Base-by-base conservation (phyloP, 2,329 filamentous ascomycete species). In the Daldinia sp. region DNA sequence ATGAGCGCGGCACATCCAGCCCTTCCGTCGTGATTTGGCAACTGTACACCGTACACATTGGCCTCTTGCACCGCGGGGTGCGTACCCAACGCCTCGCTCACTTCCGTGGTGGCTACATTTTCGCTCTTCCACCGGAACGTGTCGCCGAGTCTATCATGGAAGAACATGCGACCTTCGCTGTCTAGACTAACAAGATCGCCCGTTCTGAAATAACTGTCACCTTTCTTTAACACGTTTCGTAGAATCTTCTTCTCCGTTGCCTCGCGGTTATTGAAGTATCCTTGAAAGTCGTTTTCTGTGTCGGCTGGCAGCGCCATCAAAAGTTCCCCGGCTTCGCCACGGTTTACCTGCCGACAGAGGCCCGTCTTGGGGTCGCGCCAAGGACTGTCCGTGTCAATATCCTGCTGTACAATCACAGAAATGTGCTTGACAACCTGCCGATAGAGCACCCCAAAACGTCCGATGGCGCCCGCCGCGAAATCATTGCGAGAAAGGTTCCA, bases 121-220 rank as follows among this genome's bases (percentile, higher is more conserved):
- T 94, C 91, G 51, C 88, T 89, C 79, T 95, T 92, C 90, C 90
- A 93, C 49, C 90, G 85, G 78, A 90, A 93, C 0, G 90, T 92
- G 72, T 93, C 90, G 57, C 90, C 90, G 64, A 93, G 89, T 48
- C 90, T 88, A 77, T 97, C 93, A 58, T 88, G 87, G 78, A 97
- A 97, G 80, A 84, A 95, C 74, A 88, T 85, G 2, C 88, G 82
- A 4, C 92, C 92, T 59, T 95, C 88, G 0, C 65, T 61, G 67
- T 93, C 90, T 78, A 84, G 85, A n/a, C 88, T 83, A 29, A 95
- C 79, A 15, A 95, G 83, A 71, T 97, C 93, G n/a, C 93, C 93
- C 0, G 91, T 90, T 21, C 92, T 87, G 81, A 93, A 96, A 82
- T 87, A 96, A 0, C 87, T 89, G 72, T 97, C 93, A 11, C 90